phyloP scores from a whole-genome alignment of 345 rosid genomes.

The Eucalyptus paniculata region DNA sequence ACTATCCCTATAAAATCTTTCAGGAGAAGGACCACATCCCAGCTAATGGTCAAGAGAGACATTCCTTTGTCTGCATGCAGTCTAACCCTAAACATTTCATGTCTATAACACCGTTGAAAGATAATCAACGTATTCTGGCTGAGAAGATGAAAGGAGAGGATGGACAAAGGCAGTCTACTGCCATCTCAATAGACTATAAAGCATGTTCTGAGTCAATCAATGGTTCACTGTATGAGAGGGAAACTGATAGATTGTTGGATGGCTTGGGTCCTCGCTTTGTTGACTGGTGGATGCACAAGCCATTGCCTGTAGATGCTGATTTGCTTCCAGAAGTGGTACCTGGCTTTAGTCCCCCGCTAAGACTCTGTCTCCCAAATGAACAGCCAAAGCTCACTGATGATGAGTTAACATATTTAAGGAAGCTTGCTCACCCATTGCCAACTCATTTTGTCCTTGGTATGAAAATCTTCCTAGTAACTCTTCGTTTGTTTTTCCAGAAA shows the following conservation, averaged over 20 bases:
- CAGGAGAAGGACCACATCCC: not conserved
- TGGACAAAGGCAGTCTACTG: not conserved
- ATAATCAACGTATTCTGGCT: not conserved
- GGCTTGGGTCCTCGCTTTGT: conserved; percentile 77
- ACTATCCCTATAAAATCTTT: not conserved
- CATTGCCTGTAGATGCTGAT: conserved; percentile 84
- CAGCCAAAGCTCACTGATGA: conserved; percentile 37
- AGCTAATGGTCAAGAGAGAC: not conserved
- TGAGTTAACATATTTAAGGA: conserved; percentile 68
- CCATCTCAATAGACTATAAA: not conserved
- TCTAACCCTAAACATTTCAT: not conserved
- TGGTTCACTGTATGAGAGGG: conserved; percentile 63
- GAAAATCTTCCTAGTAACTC: not conserved
- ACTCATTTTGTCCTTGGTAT: conserved; percentile 90
- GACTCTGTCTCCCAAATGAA: conserved; percentile 50
- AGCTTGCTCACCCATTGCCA: conserved; percentile 56
- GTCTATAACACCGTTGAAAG: not conserved
- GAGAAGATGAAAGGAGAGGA: not conserved
- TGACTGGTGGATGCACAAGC: conserved; percentile 95
- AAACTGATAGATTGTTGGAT: conserved; percentile 72
- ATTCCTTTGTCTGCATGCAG: not conserved
- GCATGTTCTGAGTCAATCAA: conserved; percentile 6
- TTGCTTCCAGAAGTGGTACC: conserved; percentile 58
- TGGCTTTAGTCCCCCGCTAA: conserved; percentile 53
- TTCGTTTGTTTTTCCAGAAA: not conserved